Conservation (phyloP, 1,139 yeast species). For the Saccharomycopsis hybrid region DNA sequence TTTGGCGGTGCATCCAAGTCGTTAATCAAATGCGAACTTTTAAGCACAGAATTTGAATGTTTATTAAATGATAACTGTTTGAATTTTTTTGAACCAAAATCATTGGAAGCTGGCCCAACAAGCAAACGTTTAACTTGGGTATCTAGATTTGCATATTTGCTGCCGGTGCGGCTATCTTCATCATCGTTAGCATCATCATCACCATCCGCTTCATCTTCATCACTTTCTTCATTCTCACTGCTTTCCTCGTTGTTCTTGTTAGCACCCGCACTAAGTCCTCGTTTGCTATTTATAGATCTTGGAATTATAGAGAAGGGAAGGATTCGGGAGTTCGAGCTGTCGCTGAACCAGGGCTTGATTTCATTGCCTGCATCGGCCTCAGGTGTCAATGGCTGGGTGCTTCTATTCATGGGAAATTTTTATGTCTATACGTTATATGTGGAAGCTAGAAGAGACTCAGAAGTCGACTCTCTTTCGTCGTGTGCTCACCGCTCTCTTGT, state of each 20-base stretch:
- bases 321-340: conserved; percentile 10
- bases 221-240: conserved; percentile 5
- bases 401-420: too few relatives aligned
- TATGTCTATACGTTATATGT: too few relatives aligned
- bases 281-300: conserved; percentile 7
- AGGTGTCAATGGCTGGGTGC: too few relatives aligned
- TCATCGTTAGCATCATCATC: conserved; percentile 5
- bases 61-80: conserved; percentile 13
- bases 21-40: conserved; percentile 9
- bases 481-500: too few relatives aligned
- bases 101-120: conserved; percentile 14
- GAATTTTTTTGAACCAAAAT: conserved; percentile 19
- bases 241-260: not conserved
- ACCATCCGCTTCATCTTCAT: conserved; percentile 9
- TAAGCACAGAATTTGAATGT: conserved; percentile 4
- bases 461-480: too few relatives aligned
- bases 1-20: conserved; percentile 19
- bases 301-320: conserved; percentile 18
- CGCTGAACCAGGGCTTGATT: conserved; percentile 18
- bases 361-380: too few relatives aligned
- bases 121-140: conserved; percentile 15
- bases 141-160: conserved; percentile 7
- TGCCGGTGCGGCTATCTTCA: conserved; percentile 5
- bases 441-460: too few relatives aligned
- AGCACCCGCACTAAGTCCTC: not conserved